phyloP scores from a whole-genome alignment of 2,329 filamentous ascomycete species.

The Blastomyces gilchristii region DNA sequence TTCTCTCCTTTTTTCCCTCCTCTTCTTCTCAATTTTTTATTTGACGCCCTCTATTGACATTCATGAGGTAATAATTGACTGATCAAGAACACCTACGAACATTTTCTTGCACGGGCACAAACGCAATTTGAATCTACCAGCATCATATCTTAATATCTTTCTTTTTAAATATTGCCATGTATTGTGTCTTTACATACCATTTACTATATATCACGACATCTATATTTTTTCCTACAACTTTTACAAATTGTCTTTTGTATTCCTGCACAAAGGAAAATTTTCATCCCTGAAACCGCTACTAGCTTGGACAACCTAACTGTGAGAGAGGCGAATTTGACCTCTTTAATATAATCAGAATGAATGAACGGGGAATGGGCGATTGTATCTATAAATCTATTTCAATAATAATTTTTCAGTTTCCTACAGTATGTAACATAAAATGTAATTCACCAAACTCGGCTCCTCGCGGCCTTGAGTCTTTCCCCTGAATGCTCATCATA shows the following conservation, averaged over 20 bases:
- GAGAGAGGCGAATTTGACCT: background rate
- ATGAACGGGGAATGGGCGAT: background rate
- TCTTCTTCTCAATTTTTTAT: background rate
- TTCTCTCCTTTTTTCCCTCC: background rate
- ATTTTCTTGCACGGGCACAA: background rate
- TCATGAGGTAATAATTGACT: background rate
- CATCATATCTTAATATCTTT: background rate
- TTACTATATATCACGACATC: background rate
- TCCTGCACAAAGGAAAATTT: background rate
- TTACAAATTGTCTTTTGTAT: background rate
- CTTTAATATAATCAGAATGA: background rate
- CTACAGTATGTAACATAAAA: too few relatives aligned
- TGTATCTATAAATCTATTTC: too few relatives aligned
- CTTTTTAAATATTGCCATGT: background rate
- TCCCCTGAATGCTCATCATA: too few relatives aligned
- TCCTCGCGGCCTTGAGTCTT: too few relatives aligned
- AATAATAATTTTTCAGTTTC: too few relatives aligned
- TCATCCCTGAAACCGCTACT: background rate
- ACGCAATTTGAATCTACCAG: background rate
- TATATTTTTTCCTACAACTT: background rate
- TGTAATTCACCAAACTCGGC: too few relatives aligned
- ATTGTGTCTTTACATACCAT: background rate
- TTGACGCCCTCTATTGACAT: background rate
- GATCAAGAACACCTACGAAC: background rate
- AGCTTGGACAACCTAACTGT: background rate